Base-by-base conservation (phyloP, 495 filamentous ascomycete genomes). In the Podospora fimiseda region DNA sequence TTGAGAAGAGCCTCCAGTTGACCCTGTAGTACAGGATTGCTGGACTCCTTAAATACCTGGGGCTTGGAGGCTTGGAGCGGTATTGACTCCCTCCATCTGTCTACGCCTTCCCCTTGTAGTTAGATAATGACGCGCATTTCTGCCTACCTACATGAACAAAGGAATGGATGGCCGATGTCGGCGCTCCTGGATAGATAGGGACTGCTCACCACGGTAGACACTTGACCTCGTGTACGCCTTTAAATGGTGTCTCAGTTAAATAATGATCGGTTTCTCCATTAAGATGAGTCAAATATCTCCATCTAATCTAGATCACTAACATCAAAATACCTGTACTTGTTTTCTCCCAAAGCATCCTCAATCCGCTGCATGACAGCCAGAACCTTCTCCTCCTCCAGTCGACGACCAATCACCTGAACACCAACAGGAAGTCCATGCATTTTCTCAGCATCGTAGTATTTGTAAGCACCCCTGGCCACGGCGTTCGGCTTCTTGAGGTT, bases 371-470 rank as follows among this genome's bases (percentile, higher is more conserved):
- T 96, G 18, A 87, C 76, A 0, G 85, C 85, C 53, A 96, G 69
- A 11, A 96, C 89, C 71, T 94, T 94, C 75, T 96, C 93, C 67
- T 98, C 92, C 66, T 95, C 80, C 63, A 95, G 76, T 24, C 90
- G 76, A 50, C 86, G 78, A 7, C 90, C 91, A 0, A 96, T 86
- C 5, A 96, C 74, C 68, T 96, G 93, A 33, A 96, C 80, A 0
- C 78, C 90, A 2, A 95, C 90, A 0, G 92, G 90, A 54, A 96
- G 72, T 4, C 89, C 91, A 33, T 88, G 82, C 90, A 96, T 96
- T 49, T 76, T 80, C 4, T 72, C 68, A 0, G 89, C 85, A 63
- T 97, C 83, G 62, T 97, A 98, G 60, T 89, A 82, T 63, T 82
- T 87, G 74, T 93, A 97, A 0, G 89, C 91, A 6, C 91, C 89